These are phyloP conservation scores for Phytophthora kernoviae DNA, from an alignment of 352 stramenopile species.

Conservation along the genomic window DNA sequence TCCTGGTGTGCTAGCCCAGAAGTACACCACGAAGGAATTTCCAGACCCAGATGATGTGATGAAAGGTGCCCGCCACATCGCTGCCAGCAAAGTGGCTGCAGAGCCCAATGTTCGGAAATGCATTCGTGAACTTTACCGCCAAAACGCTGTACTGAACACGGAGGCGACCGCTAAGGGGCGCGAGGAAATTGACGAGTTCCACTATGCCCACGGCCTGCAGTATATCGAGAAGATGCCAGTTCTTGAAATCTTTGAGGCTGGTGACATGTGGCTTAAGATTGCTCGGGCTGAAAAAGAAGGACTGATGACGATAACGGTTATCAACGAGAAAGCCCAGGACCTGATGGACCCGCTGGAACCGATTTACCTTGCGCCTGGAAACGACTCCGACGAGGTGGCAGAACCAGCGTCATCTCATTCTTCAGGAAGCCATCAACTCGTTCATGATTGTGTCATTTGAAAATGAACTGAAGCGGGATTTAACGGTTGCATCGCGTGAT, in stretches of 20 bases:
- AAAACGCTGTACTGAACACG: slow-evolving; percentile 75
- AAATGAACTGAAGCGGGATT: slow-evolving; percentile 84
- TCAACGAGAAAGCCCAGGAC: slow-evolving; percentile 84
- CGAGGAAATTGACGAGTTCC: slow-evolving; percentile 90
- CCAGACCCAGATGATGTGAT: slow-evolving; percentile 87
- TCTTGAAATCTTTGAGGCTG: slow-evolving; percentile 73
- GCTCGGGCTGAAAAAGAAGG: slow-evolving; percentile 86
- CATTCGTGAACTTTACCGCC: slow-evolving; percentile 85
- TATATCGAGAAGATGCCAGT: slow-evolving; percentile 88
- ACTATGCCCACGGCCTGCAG: slow-evolving; percentile 87
- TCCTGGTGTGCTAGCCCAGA: slow-evolving; percentile 67
- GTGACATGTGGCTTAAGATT: slow-evolving; percentile 81
- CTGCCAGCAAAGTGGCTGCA: slow-evolving; percentile 80
- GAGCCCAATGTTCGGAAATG: slow-evolving; percentile 87
- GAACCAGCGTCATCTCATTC: slow-evolving; percentile 79
- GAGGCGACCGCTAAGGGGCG: slow-evolving; percentile 80
- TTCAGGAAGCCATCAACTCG: slow-evolving; percentile 84
- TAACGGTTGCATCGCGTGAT: slow-evolving; percentile 73
- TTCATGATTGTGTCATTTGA: slow-evolving; percentile 88
- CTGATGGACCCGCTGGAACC: slow-evolving; percentile 82
- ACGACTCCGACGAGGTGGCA: slow-evolving; percentile 80
- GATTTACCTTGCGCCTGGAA: slow-evolving; percentile 63
- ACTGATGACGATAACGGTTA: slow-evolving; percentile 72
- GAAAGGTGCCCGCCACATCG: slow-evolving; percentile 89
- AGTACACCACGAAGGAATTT: slow-evolving; percentile 86